Conservation (phyloP, 2,329 filamentous ascomycete genomes). For the Fonsecaea erecta region DNA sequence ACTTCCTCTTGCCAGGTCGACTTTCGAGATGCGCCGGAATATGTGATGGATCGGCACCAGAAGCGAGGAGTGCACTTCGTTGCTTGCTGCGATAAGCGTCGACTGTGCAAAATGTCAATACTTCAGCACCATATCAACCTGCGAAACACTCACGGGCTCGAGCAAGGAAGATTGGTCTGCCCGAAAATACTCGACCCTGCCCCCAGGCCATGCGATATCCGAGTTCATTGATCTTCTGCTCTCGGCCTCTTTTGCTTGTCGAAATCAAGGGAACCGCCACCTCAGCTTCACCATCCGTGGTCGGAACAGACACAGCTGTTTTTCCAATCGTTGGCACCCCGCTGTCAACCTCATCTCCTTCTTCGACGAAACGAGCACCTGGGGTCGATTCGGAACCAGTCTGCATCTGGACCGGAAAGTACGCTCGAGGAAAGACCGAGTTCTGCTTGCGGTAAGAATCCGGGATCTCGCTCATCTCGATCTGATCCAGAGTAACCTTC, state of each 20-base stretch:
- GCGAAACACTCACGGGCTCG: slow-evolving; percentile 74
- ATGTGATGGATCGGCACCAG: slow-evolving; percentile 73
- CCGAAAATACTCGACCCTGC: slow-evolving; percentile 88
- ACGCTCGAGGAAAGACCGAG: slow-evolving; percentile 87
- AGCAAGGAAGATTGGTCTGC: slow-evolving; percentile 84
- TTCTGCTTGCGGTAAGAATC: slow-evolving; percentile 91
- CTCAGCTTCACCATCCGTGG: slow-evolving; percentile 73
- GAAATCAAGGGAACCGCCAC: slow-evolving; percentile 76
- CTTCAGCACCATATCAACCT: slow-evolving; percentile 23
- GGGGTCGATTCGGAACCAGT: slow-evolving; percentile 73
- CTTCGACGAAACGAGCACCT: slow-evolving; percentile 74
- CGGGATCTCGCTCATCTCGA: slow-evolving; percentile 93
- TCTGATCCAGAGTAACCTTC: slow-evolving; percentile 87
- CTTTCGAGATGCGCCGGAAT: slow-evolving; percentile 88
- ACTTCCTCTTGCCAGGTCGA: slow-evolving; percentile 79
- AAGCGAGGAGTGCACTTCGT: slow-evolving; percentile 76
- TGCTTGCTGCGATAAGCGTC: slow-evolving; percentile 95
- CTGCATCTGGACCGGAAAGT: slow-evolving; percentile 92
- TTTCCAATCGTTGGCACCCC: slow-evolving; percentile 45
- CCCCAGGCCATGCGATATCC: slow-evolving; percentile 97
- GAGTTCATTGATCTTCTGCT: slow-evolving; percentile 89
- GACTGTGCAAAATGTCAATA: slow-evolving; percentile 58
- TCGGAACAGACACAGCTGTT: slow-evolving; percentile 63
- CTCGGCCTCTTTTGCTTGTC: slow-evolving; percentile 72
- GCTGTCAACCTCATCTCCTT: slow-evolving; percentile 61